Evolutionary conservation across 2,329 filamentous ascomycete species (phyloP), one percentile per base, ranked within the genome.

Genomic region (Sarocladium brachiariae): DNA sequence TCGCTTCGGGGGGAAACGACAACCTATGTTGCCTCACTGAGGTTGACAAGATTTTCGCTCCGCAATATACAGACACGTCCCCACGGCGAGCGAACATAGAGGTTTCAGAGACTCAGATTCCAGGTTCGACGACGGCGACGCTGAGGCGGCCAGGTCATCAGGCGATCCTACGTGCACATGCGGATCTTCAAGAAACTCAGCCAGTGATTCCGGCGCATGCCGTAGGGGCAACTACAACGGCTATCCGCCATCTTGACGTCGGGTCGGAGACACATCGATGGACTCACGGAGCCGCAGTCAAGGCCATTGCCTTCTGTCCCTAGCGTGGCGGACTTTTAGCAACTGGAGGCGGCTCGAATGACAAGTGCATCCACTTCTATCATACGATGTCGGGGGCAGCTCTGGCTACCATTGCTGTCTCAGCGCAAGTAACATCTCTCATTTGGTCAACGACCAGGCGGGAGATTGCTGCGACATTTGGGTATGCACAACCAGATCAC

Each of bases 361-460:
- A 99, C 70, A 89, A 89, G 59, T 89, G 89, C 65, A 96, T 99
- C 52, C 91, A 95, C 68, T 99, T 99, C 71, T 96, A 87, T 67
- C 91, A 97, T 66, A 87, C 89, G 1, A 77, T 78, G 18, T 91
- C 90, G 0, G 93, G 92, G 4, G 82, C 89, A 2, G 83, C 84
- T 52, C 77, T 99, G 25, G 91, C 92, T 2, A 95, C 87, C 2
- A 97, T 99, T 60, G 86, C 90, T 54, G 93, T 96, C 35, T 85
- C 87, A 31, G 89, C 93, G 2, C 93, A 99, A 69, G 89, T 99
- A 46, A 99, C 93, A 1, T 87, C 87, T 45, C 75, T 99, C 25
- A 84, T 96, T 53, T 99, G 89, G 92, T 93, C 87, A 50, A 86
- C 78, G 24, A 92, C 84, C 10, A 79, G 87, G 10, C 83, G 87